Percentiles rank a stretch among this genome's conserved stretches.
These are phyloP conservation scores for Penicillium sp. DNA, from an alignment of 2,329 filamentous ascomycete species.

Conservation along the genomic window DNA sequence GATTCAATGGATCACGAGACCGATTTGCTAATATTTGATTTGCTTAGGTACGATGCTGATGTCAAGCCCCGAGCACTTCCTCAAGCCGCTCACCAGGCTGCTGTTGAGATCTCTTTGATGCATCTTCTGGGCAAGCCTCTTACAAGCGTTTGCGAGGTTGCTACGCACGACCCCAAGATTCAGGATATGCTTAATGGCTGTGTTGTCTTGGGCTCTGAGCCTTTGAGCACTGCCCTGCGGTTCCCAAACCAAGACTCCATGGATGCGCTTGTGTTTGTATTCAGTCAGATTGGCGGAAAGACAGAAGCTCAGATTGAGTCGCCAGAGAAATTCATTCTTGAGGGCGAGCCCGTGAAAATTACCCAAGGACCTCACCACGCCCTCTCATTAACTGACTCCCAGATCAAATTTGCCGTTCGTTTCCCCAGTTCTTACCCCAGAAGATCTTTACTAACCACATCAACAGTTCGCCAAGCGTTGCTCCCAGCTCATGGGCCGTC, in stretches of 20 bases:
- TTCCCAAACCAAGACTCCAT: conserved; percentile 35
- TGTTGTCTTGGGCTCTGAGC: conserved; percentile 29
- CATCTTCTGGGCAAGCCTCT: conserved; percentile 43
- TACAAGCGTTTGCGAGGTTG: conserved; percentile 34
- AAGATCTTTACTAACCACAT: conserved; percentile 8
- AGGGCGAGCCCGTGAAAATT: neutral
- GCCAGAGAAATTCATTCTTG: conserved; percentile 12
- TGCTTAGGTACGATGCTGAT: conserved; percentile 17
- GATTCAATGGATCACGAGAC: neutral
- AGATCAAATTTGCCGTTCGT: conserved; percentile 73
- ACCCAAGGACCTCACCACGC: conserved; percentile 7
- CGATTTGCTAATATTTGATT: conserved; percentile 6
- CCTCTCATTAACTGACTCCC: conserved; percentile 57
- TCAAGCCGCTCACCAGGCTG: conserved; percentile 54
- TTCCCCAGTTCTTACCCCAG: conserved; percentile 17
- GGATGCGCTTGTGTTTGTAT: conserved; percentile 36
- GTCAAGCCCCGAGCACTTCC: neutral
- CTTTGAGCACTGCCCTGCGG: conserved; percentile 28
- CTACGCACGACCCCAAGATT: conserved; percentile 31
- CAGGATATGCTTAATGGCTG: conserved; percentile 34
- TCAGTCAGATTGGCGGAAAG: conserved; percentile 34
- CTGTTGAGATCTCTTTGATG: conserved; percentile 58
- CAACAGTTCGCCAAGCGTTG: conserved; percentile 75
- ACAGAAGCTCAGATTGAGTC: conserved; percentile 18
- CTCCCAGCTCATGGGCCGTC: conserved; percentile 76